These are phyloP conservation scores for Entonaema liquescens DNA, from an alignment of 495 filamentous ascomycete species.

Conservation along the genomic window DNA sequence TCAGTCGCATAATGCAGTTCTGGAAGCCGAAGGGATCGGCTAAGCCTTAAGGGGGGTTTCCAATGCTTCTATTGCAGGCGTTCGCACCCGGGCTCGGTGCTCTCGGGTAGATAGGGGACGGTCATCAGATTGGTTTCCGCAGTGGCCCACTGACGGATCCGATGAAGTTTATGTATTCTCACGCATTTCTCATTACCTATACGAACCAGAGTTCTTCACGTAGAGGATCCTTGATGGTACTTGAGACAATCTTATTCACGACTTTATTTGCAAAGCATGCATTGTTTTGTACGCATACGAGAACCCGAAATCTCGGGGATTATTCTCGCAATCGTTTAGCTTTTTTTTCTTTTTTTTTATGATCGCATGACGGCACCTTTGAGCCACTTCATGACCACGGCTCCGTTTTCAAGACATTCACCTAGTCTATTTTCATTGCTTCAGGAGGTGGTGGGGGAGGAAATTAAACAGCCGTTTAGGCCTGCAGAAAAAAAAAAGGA, in stretches of 20 bases:
- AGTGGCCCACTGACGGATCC: constrained; percentile 18
- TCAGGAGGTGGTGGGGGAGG: constrained; percentile 22
- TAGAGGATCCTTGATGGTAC: constrained; percentile 22
- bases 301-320: constrained; percentile 30
- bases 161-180: constrained; percentile 38
- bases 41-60: constrained; percentile 25
- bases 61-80: not conserved
- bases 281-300: constrained; percentile 32
- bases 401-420: constrained; percentile 23
- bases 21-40: constrained; percentile 68
- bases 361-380: constrained; percentile 51
- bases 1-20: constrained; percentile 85
- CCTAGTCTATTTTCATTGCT: constrained; percentile 34
- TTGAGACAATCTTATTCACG: constrained; percentile 30
- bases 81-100: not conserved
- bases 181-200: constrained; percentile 32
- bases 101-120: not conserved
- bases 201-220: constrained; percentile 16
- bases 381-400: constrained; percentile 41
- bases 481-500: constrained; percentile 22
- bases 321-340: constrained; percentile 28
- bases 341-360: constrained; percentile 44
- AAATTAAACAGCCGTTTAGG: constrained; percentile 32
- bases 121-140: not conserved
- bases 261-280: constrained; percentile 28